Percentiles rank a stretch among this genome's conserved stretches.
phyloP scores from a whole-genome alignment of 345 rosid species.

The Eucalyptus curtisii region DNA sequence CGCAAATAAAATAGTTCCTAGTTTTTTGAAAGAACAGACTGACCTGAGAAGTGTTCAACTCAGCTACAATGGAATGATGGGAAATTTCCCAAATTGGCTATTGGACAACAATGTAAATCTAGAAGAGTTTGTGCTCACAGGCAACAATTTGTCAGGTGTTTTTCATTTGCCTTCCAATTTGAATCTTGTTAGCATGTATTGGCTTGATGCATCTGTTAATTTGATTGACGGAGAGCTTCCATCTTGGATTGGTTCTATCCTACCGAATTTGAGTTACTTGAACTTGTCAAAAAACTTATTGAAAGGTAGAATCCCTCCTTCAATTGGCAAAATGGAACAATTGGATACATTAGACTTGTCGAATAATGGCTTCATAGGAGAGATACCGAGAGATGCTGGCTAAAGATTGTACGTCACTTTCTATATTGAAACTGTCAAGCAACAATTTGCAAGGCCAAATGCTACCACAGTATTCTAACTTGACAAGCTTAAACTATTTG shows the following conservation, averaged over 20 bases:
- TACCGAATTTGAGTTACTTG: rapidly evolving
- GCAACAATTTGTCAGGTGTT: background rate
- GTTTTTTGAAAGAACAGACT: rapidly evolving
- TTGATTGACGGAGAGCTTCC: background rate
- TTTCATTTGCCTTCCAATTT: background rate
- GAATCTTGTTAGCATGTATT: rapidly evolving
- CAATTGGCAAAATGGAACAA: too few species aligned
- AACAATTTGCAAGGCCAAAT: too few species aligned
- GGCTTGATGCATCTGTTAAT: background rate
- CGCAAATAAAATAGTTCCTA: rapidly evolving
- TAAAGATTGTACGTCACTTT: too few species aligned
- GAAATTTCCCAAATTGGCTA: slow-evolving; percentile 3
- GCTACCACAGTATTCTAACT: too few species aligned
- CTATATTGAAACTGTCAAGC: rapidly evolving
- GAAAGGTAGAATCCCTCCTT: rapidly evolving
- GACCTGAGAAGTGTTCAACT: rapidly evolving
- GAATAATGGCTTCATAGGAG: too few species aligned
- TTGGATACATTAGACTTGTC: too few species aligned
- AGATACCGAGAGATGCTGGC: too few species aligned
- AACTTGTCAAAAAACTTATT: rapidly evolving
- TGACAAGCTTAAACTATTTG: rapidly evolving
- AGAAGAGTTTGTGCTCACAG: rapidly evolving
- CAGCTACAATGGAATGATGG: rapidly evolving
- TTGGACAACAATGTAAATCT: slow-evolving; percentile 6
- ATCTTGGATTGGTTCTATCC: background rate